phyloP scores from a whole-genome alignment of 2,329 filamentous ascomycete genomes.

The Apiospora rasikravindrae region DNA sequence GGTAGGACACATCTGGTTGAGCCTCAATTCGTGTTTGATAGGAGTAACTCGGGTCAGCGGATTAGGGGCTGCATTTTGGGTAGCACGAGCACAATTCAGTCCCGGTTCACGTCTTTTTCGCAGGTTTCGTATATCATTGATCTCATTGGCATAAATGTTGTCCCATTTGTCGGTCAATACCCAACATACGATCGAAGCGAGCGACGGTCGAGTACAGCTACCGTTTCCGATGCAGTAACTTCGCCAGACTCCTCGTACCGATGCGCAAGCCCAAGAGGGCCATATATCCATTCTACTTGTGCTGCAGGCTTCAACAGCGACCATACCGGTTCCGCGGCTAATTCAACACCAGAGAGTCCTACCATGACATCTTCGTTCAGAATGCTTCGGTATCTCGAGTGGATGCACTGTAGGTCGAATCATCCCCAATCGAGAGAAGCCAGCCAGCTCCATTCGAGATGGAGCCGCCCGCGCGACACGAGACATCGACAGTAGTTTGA shows the following conservation, averaged over 20 bases:
- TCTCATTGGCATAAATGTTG: slow-evolving; percentile 11
- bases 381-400: not conserved
- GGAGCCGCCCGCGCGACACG: not conserved
- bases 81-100: not conserved
- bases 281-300: slow-evolving; percentile 15
- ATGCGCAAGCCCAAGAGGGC: not conserved
- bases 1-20: not conserved
- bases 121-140: not conserved
- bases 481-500: not conserved
- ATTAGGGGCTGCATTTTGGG: not conserved
- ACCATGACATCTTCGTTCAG: slow-evolving; percentile 1
- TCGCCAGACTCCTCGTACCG: slow-evolving; percentile 5
- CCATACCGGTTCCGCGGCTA: slow-evolving; percentile 1
- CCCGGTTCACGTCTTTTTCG: not conserved
- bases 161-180: not conserved
- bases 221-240: slow-evolving; percentile 11
- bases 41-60: not conserved
- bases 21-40: not conserved
- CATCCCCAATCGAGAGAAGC: not conserved
- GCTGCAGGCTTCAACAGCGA: slow-evolving; percentile 3
- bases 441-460: slow-evolving; percentile 3
- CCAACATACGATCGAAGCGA: not conserved
- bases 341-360: slow-evolving; percentile 3
- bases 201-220: slow-evolving; percentile 9
- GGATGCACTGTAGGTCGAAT: not conserved